Evolutionary conservation across 495 filamentous ascomycete genomes (phyloP).

Genomic region (Aspergillus avenaceus): DNA sequence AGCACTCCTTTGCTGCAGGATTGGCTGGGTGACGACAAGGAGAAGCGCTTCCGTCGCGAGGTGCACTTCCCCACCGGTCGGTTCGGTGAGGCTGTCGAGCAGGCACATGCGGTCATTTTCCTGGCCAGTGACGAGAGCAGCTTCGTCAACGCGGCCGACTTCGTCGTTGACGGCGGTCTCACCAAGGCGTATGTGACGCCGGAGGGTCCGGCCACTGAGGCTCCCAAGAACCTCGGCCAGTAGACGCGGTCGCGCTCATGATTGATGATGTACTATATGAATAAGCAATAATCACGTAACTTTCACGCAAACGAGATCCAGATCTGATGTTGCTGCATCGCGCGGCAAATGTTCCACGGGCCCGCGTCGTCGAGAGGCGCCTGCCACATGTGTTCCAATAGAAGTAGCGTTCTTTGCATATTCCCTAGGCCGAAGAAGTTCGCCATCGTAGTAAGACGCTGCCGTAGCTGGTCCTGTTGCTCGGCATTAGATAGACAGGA

Average conservation of each 20-base stretch:
- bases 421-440: conserved; percentile 32
- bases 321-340: conserved; percentile 35
- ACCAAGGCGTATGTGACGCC: conserved; percentile 93
- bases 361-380: conserved; percentile 23
- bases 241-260: conserved; percentile 12
- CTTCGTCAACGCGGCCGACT: conserved; percentile 90
- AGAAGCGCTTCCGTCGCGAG: conserved; percentile 81
- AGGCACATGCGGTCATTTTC: conserved; percentile 91
- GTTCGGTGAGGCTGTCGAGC: conserved; percentile 94
- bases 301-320: conserved; percentile 39
- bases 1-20: conserved; percentile 82
- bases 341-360: conserved; percentile 37
- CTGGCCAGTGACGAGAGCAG: conserved; percentile 90
- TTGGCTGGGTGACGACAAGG: conserved; percentile 86
- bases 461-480: conserved; percentile 20
- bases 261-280: conserved; percentile 16
- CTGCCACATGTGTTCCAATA: conserved; percentile 36
- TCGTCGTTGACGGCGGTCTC: conserved; percentile 97
- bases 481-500: conserved; percentile 22
- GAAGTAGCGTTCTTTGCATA: conserved; percentile 31
- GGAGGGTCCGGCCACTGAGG: conserved; percentile 67
- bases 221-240: conserved; percentile 61
- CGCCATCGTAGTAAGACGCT: conserved; percentile 23
- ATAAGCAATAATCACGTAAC: not conserved
- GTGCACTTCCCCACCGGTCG: conserved; percentile 93